Evolutionary conservation across 345 rosid species (phyloP).

Genomic region (Sonneratia alba): DNA sequence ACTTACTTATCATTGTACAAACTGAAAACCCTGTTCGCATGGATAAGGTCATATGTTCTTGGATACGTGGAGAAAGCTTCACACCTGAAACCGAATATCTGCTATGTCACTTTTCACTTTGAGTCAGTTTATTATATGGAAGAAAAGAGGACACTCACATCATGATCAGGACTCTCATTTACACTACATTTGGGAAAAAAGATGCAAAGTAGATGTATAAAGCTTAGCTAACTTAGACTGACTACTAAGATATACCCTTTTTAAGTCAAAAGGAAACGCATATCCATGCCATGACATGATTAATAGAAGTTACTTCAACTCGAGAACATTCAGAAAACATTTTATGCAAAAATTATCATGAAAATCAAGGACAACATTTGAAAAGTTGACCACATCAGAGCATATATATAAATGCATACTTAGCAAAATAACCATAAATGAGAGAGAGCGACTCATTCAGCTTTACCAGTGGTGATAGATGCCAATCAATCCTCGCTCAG

Average conservation of each 20-base stretch:
- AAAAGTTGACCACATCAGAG: too few relatives aligned
- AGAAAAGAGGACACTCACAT: neutral
- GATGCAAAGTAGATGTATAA: neutral
- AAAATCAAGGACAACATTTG: too few relatives aligned
- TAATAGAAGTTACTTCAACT: too few relatives aligned
- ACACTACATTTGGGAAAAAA: neutral
- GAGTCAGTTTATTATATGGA: neutral
- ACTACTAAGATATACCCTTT: neutral
- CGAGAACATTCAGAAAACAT: too few relatives aligned
- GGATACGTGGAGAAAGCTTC: constrained; percentile 98
- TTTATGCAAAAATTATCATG: too few relatives aligned
- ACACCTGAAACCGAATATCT: constrained; percentile 51
- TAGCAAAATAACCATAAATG: neutral
- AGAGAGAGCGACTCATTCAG: constrained; percentile 6
- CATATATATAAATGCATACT: too few relatives aligned
- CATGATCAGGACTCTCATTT: neutral
- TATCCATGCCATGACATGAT: too few relatives aligned
- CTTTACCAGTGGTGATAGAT: constrained; percentile 94
- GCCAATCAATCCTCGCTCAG: constrained; percentile 88
- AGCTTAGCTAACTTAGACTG: neutral
- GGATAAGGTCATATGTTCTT: constrained; percentile 89
- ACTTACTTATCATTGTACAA: constrained; percentile 82
- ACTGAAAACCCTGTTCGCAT: constrained; percentile 78
- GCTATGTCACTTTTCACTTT: neutral
- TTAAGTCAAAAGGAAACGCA: too few relatives aligned